Evolutionary conservation across 1,284 basidiomycete species (phyloP), one percentile per base, ranked within the genome.

Genomic region (Microstroma glucosiphilum): DNA sequence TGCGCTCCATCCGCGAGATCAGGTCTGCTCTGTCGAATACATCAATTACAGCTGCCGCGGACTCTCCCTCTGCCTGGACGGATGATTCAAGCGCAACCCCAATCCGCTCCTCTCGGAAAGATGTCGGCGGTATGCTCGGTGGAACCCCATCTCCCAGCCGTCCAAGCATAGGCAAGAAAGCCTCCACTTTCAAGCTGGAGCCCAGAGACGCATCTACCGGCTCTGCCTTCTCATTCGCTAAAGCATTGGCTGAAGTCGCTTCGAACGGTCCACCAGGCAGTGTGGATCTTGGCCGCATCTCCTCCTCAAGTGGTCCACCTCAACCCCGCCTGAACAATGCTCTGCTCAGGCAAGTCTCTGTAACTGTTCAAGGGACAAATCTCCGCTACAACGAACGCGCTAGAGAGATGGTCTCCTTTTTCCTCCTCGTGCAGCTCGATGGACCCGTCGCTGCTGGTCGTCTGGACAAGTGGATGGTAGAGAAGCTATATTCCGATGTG

Each of bases 401-500:
- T 55, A 91, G 90, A 77, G 91, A 94, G 72, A 87, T 91, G 17
- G 81, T 93, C 57, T 89, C 87, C 4, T 93, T 94, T 77, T 82
- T 89, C 66, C 86, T 93, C 59, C 67, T 69, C 17, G 68, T 81
- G 56, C 67, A 70, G 12, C 65, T 80, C 30, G 65, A 85, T 88
- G 56, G 23, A 17, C 51, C 53, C 6, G 57, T 69, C 37, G 87
- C 85, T 23, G 85, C 86, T 7, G 82, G 83, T 60, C 84, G 85
- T 49, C 87, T 77, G 1, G 85, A 88, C 26, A 81, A 84, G 0
- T 98, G 94, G 93, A 89, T 85, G 72, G 85, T 97, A 30, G 92
- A 96, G 81, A 98, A 98, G 82, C 83, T 90, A 79, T 94, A 93
- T 80, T 89, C 87, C 59, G 92, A 96, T 68, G 89, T 97, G 42